Conservation (phyloP, 169 alveolate species). For the Plasmodium adleri region DNA sequence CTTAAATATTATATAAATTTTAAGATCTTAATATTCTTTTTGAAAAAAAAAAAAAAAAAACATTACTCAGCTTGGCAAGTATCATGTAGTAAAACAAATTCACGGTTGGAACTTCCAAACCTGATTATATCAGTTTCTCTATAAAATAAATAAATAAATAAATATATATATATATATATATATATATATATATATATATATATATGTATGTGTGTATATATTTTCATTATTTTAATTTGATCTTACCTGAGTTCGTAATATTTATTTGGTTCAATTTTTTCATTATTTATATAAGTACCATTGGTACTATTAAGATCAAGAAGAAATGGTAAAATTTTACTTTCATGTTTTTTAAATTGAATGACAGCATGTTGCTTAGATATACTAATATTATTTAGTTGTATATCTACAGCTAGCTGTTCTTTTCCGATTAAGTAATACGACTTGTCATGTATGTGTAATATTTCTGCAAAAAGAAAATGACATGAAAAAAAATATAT, state of each 20-base stretch:
- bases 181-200: not conserved
- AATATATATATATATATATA: not conserved
- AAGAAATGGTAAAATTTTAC: constrained; percentile 91
- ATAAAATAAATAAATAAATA: not conserved
- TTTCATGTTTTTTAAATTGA: constrained; percentile 90
- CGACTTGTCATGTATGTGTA: constrained; percentile 83
- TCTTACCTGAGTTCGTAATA: constrained; percentile 91
- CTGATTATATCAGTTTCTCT: constrained; percentile 54
- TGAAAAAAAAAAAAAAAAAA: constrained; percentile 2
- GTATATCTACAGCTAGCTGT: constrained; percentile 91
- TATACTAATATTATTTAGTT: constrained; percentile 89
- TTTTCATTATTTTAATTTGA: not conserved
- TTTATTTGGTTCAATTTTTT: constrained; percentile 91
- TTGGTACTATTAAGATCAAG: constrained; percentile 96
- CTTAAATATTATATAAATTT: too few relatives aligned
- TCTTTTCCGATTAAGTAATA: constrained; percentile 95
- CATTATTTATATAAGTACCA: constrained; percentile 94
- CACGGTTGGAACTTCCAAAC: constrained; percentile 65
- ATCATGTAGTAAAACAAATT: constrained; percentile 57
- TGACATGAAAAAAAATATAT: not conserved
- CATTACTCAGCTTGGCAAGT: not conserved
- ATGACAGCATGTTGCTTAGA: constrained; percentile 98
- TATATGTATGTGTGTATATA: not conserved
- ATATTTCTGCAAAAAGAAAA: constrained; percentile 78
- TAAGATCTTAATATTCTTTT: not conserved